A percentile compares a stretch with the other conserved stretches of the same genome.
Evolutionary conservation across 1,139 yeast genomes (phyloP).

Genomic region (Saccharomyces pastorianus): DNA sequence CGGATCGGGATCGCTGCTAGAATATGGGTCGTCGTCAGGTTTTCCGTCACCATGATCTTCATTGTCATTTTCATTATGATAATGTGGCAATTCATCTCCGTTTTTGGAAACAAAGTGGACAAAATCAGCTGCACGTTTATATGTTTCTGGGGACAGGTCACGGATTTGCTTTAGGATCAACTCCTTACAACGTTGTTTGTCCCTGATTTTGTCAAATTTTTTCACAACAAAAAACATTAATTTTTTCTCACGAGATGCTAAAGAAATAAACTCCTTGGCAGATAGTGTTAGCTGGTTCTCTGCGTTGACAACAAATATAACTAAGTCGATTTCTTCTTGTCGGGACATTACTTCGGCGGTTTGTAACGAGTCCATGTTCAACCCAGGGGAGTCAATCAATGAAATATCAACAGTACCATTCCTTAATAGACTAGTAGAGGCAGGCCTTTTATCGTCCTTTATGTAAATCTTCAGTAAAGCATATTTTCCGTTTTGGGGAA

Average conservation of each 20-base stretch:
- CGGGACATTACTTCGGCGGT: constrained; percentile 93
- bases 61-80: constrained; percentile 32
- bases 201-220: constrained; percentile 75
- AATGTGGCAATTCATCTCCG: constrained; percentile 35
- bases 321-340: constrained; percentile 95
- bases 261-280: constrained; percentile 85
- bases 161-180: constrained; percentile 83
- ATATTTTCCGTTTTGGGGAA: constrained; percentile 64
- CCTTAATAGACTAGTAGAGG: constrained; percentile 62
- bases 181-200: constrained; percentile 68
- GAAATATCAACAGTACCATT: constrained; percentile 92
- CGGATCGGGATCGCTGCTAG: constrained; percentile 35
- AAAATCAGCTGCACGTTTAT: constrained; percentile 77
- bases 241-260: constrained; percentile 87
- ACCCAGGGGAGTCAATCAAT: constrained; percentile 93
- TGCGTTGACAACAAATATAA: constrained; percentile 91
- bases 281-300: constrained; percentile 92
- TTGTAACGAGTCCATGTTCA: constrained; percentile 86
- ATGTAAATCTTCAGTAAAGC: constrained; percentile 73
- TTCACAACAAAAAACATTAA: constrained; percentile 91
- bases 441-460: constrained; percentile 57
- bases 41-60: constrained; percentile 38
- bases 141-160: constrained; percentile 80
- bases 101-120: constrained; percentile 87
- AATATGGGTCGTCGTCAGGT: constrained; percentile 26